Base-by-base conservation (phyloP, 495 filamentous ascomycete genomes). In the Ascodesmis nigricans region DNA sequence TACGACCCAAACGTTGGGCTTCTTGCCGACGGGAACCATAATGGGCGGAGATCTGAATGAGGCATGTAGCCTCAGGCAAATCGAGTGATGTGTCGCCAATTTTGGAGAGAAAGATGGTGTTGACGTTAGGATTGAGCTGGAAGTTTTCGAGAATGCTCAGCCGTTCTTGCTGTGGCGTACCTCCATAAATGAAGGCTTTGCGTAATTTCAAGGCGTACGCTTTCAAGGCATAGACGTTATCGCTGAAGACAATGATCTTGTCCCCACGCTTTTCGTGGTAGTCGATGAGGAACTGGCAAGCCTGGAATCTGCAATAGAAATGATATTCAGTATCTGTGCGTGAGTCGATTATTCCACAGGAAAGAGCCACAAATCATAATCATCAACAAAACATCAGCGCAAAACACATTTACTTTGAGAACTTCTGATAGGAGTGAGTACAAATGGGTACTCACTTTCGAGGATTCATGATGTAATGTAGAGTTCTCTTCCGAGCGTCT, bases 161-260 rank as follows among this genome's bases (percentile, higher is more conserved):
- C 21, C 87, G 80, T 56, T 99, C 87, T 6, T 65, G 59, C 42
- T 92, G 80, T 3, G 68, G 63, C 2, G 87, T 99, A 42, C 73
- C 78, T 36, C 87, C 87, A 54, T 75, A 95, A 53, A 99, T 95
- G 57, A 75, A 95, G 24, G 75, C 76, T 50, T 92, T 93, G 22
- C 68, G 65, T 20, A 97, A 62, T 41, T 79, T 81, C 18, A 70
- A 57, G 8, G 87, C 87, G 50, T 95, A 93, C 16, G 65, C 60
- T 49, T 81, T 67, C 27, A 97, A 65, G 0, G 90, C 83, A 54
- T 83, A 99, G 42, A 99, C 83, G 51, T 99, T 93, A 55, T 99
- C 87, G 1, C 81, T 91, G 55, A 95, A 99, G 36, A 99, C 90
- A 43, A 99, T 95, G 49, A 95, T 77, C 53, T 99, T 99, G 63